Evolutionary conservation across 129 eudicot genomes (phyloP), one percentile per base, ranked within the genome.

Genomic region (Pseudognaphalium luteoalbum): DNA sequence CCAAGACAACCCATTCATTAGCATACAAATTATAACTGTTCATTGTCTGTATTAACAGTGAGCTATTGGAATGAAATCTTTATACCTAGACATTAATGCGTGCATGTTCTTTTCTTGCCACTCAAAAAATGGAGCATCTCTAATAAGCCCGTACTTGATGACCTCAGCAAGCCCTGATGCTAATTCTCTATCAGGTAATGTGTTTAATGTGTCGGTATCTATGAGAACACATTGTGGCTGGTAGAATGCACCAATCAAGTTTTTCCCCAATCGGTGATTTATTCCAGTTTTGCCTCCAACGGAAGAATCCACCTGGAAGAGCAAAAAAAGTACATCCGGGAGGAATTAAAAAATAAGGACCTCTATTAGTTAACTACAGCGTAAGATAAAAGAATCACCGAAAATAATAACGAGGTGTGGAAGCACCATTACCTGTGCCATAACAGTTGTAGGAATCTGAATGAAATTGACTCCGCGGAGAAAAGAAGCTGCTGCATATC

Each of bases 221-320:
- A 95, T 83, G n/a, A 95, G 92, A 81, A 95, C 99, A 77, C 99
- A 86, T 22, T 95, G 99, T 34, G 99, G 96, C 81, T 95, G 99
- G 83, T 95, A 89, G 85, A 95, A 95, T 50, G 99, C 99, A 14
- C 99, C 99, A 65, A 95, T 95, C 77, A 95, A 61, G 81, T 95
- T 95, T 83, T 94, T 95, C 30, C 97, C 99, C 41, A 91, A 86
- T 7, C 71, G 85, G 80, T 91, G 99, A 82, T 95, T 95, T 75
- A 95, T 91, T 76, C 99, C 99, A 33, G 97, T 95, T 86, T 95
- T 95, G 6, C 97, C 99, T 60, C 99, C 99, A 81, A 91, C 99
- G 1, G 99, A 95, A 72, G 99, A 95, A 84, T 95, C 99, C 59
- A 95, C 99, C 98, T 90, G 75, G 66, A 68, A 65, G 6, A 47